Evolutionary conservation across 768 basidiomycete species (phyloP).

Genomic region (Pleurotus tuoliensis): DNA sequence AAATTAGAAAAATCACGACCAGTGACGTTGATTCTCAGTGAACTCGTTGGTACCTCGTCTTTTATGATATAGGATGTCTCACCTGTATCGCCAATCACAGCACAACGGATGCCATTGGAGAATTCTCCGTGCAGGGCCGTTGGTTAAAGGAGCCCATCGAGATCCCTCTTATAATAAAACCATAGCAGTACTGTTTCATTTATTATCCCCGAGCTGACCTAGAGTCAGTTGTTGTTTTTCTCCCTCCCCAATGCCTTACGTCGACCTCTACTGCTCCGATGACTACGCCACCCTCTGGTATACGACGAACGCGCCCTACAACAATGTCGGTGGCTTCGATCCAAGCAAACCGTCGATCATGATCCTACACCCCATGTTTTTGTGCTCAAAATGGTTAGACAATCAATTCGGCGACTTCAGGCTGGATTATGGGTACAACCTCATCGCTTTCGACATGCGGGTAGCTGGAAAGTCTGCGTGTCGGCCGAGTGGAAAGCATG

Average conservation of each 20-base stretch:
- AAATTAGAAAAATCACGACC: too few species aligned
- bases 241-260: slow-evolving; percentile 51
- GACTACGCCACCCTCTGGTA: slow-evolving; percentile 76
- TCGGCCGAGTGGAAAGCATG: slow-evolving; percentile 53
- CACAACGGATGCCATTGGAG: neutral
- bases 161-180: slow-evolving; percentile 1
- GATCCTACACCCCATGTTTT: slow-evolving; percentile 62
- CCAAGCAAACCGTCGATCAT: slow-evolving; percentile 62
- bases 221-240: neutral
- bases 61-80: too few species aligned
- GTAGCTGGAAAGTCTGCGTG: slow-evolving; percentile 54
- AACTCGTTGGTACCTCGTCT: too few species aligned
- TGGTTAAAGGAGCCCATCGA: neutral
- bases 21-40: too few species aligned
- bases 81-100: too few species aligned
- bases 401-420: slow-evolving; percentile 66
- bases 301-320: slow-evolving; percentile 54
- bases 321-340: slow-evolving; percentile 65
- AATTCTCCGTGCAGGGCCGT: slow-evolving; percentile 6
- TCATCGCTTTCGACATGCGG: slow-evolving; percentile 75
- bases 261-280: slow-evolving; percentile 57
- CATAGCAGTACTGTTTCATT: slow-evolving; percentile 2
- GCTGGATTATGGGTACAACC: slow-evolving; percentile 53
- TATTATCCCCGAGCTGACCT: neutral
- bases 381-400: slow-evolving; percentile 67